Evolutionary conservation across 2,329 filamentous ascomycete species (phyloP).

Genomic region (Fusarium drepaniforme): DNA sequence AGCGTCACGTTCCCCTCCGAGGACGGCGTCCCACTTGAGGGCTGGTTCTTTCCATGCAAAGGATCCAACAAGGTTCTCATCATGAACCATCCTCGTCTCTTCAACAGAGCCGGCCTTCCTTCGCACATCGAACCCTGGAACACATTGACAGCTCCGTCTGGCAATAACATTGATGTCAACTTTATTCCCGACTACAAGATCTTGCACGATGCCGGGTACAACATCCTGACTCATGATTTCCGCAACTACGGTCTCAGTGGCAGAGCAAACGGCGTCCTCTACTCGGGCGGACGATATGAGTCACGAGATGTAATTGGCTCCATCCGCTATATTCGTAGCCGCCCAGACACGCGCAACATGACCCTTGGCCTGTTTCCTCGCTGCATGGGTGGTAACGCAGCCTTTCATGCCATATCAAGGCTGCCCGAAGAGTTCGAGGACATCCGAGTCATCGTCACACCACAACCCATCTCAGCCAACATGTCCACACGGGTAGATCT

Average conservation of each 20-base stretch:
- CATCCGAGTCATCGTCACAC: neutral
- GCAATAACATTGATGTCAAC: conserved; percentile 8
- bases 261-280: conserved; percentile 3
- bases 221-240: neutral
- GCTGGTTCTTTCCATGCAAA: conserved; percentile 6
- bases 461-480: neutral
- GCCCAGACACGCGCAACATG: neutral
- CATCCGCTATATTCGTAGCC: neutral
- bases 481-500: neutral
- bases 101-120: neutral
- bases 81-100: conserved; percentile 8
- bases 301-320: conserved; percentile 1
- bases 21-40: conserved; percentile 4
- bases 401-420: neutral
- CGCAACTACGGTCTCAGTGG: conserved; percentile 5
- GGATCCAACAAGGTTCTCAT: conserved; percentile 1
- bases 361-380: neutral
- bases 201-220: neutral
- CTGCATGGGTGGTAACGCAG: neutral
- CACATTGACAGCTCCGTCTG: neutral
- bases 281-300: conserved; percentile 1
- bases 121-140: conserved; percentile 1
- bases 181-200: conserved; percentile 9
- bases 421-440: neutral
- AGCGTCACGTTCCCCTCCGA: conserved; percentile 4